phyloP scores from a whole-genome alignment of 1,284 basidiomycete species.

The Bjerkandera adusta region DNA sequence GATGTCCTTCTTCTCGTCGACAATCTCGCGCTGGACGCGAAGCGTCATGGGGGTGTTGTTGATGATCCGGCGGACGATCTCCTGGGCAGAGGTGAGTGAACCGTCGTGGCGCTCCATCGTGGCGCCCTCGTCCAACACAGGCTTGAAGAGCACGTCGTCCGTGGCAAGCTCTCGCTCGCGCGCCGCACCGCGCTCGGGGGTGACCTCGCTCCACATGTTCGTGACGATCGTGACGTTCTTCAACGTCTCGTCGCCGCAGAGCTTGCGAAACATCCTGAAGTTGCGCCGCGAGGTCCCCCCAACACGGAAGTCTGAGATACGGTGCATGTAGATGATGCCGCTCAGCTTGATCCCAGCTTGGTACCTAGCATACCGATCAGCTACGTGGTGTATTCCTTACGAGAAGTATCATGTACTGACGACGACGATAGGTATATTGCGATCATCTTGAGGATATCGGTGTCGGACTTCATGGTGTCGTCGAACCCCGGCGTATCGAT shows the following conservation, averaged over 20 bases:
- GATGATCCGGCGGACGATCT: conserved; percentile 15
- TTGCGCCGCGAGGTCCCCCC: conserved; percentile 50
- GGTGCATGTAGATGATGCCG: conserved; percentile 54
- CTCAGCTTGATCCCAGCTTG: conserved; percentile 37
- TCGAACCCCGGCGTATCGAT: conserved; percentile 34
- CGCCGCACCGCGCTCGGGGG: conserved; percentile 16
- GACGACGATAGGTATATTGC: not conserved
- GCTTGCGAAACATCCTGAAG: conserved; percentile 46
- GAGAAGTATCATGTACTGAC: not conserved
- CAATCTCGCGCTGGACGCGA: conserved; percentile 18
- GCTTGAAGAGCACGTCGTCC: conserved; percentile 20
- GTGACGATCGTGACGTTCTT: conserved; percentile 50
- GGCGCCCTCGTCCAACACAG: conserved; percentile 19
- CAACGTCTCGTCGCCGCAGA: conserved; percentile 48
- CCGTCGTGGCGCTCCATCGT: conserved; percentile 20
- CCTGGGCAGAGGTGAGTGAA: conserved; percentile 13
- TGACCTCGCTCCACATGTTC: conserved; percentile 49
- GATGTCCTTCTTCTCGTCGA: conserved; percentile 17
- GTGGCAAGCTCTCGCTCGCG: conserved; percentile 19
- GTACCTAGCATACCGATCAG: conserved; percentile 28
- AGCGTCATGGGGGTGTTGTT: conserved; percentile 9
- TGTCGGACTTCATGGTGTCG: conserved; percentile 28
- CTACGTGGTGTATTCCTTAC: not conserved
- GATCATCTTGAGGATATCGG: conserved; percentile 24
- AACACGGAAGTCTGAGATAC: conserved; percentile 50